Conservation (phyloP, 208 protist genomes). For the Leishmania aethiopica region DNA sequence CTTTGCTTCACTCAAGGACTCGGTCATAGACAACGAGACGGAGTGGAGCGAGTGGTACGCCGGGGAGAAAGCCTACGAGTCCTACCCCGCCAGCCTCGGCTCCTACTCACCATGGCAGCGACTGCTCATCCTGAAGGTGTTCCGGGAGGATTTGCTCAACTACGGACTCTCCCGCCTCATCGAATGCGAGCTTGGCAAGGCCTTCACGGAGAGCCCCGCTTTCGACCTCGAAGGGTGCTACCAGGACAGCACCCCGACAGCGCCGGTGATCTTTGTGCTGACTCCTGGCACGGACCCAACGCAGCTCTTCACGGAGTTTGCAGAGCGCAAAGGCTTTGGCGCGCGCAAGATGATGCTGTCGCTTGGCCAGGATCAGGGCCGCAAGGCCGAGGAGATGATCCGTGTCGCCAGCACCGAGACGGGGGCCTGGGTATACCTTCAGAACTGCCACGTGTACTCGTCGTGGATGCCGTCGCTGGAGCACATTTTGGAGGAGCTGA, state of each 20-base stretch:
- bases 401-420: slow-evolving; percentile 56
- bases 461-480: slow-evolving; percentile 96
- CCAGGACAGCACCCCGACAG: slow-evolving; percentile 84
- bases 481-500: slow-evolving; percentile 86
- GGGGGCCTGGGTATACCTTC: slow-evolving; percentile 95
- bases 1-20: slow-evolving; percentile 87
- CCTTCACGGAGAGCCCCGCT: slow-evolving; percentile 89
- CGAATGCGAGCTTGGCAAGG: slow-evolving; percentile 79
- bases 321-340: slow-evolving; percentile 90
- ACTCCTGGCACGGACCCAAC: slow-evolving; percentile 95
- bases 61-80: slow-evolving; percentile 82
- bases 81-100: slow-evolving; percentile 46
- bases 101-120: slow-evolving; percentile 70
- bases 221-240: slow-evolving; percentile 93
- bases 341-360: slow-evolving; percentile 92
- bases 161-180: slow-evolving; percentile 86
- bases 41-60: slow-evolving; percentile 92
- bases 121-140: slow-evolving; percentile 89
- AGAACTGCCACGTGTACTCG: slow-evolving; percentile 96
- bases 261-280: slow-evolving; percentile 96
- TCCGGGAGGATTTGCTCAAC: slow-evolving; percentile 92
- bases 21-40: slow-evolving; percentile 80
- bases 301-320: slow-evolving; percentile 93
- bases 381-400: slow-evolving; percentile 93
- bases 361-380: slow-evolving; percentile 96